phyloP scores from a whole-genome alignment of 805 yeast genomes.

The Alloascoidea hylecoeti region DNA sequence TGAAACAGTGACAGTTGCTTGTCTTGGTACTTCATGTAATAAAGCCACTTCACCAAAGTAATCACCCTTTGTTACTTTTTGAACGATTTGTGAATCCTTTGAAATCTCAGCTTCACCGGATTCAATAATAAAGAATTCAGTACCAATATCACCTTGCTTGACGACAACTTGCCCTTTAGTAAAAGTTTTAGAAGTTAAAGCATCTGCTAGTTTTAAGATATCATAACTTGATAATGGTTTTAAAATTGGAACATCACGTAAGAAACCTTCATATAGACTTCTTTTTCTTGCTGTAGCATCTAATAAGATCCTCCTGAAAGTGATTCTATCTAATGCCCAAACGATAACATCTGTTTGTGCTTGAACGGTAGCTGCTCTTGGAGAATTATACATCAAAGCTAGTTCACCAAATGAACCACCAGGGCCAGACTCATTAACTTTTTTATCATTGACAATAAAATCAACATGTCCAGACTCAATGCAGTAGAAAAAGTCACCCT shows the following conservation, averaged over 20 bases:
- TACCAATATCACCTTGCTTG: constrained; percentile 46
- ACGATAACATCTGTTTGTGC: constrained; percentile 51
- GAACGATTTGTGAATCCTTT: constrained; percentile 1
- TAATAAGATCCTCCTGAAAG: constrained; percentile 66
- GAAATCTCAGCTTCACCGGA: constrained; percentile 1
- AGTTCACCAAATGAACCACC: constrained; percentile 81
- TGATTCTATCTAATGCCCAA: constrained; percentile 75
- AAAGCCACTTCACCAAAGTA: constrained; percentile 80
- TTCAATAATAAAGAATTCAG: neutral
- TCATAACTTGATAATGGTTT: constrained; percentile 53
- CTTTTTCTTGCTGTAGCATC: constrained; percentile 76
- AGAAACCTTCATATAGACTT: constrained; percentile 63
- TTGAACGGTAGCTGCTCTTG: constrained; percentile 76
- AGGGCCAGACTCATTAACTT: constrained; percentile 51
- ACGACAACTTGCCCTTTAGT: constrained; percentile 52
- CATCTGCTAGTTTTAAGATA: constrained; percentile 72
- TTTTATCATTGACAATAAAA: constrained; percentile 42
- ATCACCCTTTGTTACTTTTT: constrained; percentile 60
- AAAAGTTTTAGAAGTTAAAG: constrained; percentile 56
- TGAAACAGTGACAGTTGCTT: constrained; percentile 66
- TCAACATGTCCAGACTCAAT: constrained; percentile 63
- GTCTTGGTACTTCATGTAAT: constrained; percentile 69
- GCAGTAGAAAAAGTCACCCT: constrained; percentile 67
- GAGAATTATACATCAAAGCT: constrained; percentile 80
- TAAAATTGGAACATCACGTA: constrained; percentile 63